Percentiles rank a stretch among this genome's conserved stretches.
Evolutionary conservation across 1,284 basidiomycete genomes (phyloP).

Genomic region (Cryptococcus sp.): DNA sequence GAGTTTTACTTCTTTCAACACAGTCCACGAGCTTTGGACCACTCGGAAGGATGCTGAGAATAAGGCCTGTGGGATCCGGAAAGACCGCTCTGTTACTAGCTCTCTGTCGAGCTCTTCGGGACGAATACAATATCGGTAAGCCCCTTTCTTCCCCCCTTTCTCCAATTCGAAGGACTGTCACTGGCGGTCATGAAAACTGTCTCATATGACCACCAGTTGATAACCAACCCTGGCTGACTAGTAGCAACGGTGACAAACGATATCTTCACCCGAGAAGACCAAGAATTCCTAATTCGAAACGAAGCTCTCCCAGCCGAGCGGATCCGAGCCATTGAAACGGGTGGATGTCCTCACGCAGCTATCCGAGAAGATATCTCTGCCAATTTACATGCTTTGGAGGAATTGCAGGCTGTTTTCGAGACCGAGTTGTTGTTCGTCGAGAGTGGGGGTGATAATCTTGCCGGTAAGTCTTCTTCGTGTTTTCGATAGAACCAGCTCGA

Average conservation of each 20-base stretch:
- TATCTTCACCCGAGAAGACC: constrained; percentile 95
- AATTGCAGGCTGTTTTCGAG: constrained; percentile 17
- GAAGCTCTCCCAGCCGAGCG: constrained; percentile 77
- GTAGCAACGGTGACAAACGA: constrained; percentile 91
- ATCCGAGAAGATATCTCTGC: constrained; percentile 97
- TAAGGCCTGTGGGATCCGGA: constrained; percentile 89
- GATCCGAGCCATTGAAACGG: constrained; percentile 93
- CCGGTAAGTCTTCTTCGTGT: constrained; percentile 15
- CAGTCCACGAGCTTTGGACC: too few relatives aligned
- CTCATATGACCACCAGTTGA: too few relatives aligned
- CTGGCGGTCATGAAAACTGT: too few relatives aligned
- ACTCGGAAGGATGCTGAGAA: constrained; percentile 2
- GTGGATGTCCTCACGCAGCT: constrained; percentile 91
- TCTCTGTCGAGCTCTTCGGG: constrained; percentile 78
- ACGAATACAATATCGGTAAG: constrained; percentile 82
- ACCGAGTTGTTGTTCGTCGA: constrained; percentile 89
- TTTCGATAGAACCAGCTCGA: too few relatives aligned
- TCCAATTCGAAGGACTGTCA: not conserved
- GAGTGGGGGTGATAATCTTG: constrained; percentile 23
- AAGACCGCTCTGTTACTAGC: constrained; percentile 94
- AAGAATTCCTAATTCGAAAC: constrained; percentile 93
- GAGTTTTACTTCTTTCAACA: not conserved
- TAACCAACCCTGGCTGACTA: not conserved
- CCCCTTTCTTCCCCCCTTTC: not conserved
- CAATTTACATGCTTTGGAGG: constrained; percentile 64